A percentile compares a stretch with the other conserved stretches of the same genome.
phyloP scores from a whole-genome alignment of 2,329 filamentous ascomycete genomes.

The Pleurostoma richardsiae region DNA sequence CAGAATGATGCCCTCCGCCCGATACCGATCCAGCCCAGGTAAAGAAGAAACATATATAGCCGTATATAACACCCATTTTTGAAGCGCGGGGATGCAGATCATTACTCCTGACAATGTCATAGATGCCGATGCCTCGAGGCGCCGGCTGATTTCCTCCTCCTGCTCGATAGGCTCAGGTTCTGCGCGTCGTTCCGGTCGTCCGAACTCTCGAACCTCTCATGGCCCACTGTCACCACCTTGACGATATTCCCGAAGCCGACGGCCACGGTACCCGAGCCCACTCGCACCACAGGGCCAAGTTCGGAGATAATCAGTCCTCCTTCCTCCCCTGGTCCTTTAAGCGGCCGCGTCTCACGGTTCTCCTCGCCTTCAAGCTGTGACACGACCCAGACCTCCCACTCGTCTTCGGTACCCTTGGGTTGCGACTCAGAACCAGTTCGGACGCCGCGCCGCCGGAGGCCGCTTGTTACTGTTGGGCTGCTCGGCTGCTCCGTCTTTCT shows the following conservation, averaged over 20 bases:
- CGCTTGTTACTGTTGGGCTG: conserved; percentile 9
- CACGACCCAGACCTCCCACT: conserved; percentile 53
- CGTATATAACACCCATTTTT: no score
- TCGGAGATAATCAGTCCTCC: conserved; percentile 53
- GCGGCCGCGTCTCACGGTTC: conserved; percentile 37
- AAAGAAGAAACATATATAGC: no score
- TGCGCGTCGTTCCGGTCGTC: conserved; percentile 22
- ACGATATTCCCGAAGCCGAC: conserved; percentile 69
- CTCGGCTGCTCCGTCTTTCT: conserved; percentile 24
- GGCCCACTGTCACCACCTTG: conserved; percentile 64
- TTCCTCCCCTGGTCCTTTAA: conserved; percentile 37
- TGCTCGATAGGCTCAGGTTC: conserved; percentile 25
- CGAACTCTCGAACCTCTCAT: conserved; percentile 54
- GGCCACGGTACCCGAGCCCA: conserved; percentile 62
- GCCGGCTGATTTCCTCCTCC: conserved; percentile 19
- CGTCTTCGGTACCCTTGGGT: conserved; percentile 15
- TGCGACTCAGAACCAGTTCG: conserved; percentile 2
- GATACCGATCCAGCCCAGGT: no score
- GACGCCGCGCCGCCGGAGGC: conserved; percentile 8
- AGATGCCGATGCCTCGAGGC: no score
- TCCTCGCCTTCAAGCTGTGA: conserved; percentile 38
- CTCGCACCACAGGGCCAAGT: conserved; percentile 57
- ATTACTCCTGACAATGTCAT: no score
- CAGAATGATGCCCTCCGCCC: no score
- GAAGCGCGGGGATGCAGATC: no score